phyloP scores from a whole-genome alignment of 495 filamentous ascomycete genomes.

The Hamigera avellanea region DNA sequence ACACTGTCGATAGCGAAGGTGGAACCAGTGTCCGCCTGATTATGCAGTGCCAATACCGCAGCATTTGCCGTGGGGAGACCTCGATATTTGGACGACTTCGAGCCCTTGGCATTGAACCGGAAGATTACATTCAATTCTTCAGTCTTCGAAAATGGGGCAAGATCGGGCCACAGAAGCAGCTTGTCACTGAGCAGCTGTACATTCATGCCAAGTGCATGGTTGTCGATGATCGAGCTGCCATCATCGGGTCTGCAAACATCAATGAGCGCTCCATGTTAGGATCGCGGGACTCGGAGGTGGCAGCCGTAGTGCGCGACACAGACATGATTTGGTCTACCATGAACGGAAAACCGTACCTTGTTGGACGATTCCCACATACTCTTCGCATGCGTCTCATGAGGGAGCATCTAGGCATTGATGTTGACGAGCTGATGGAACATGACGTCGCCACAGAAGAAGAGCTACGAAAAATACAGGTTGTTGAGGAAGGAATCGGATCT shows the following conservation, averaged over 20 bases:
- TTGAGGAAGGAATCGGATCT: constrained; percentile 18
- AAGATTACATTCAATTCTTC: constrained; percentile 95
- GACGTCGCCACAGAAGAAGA: constrained; percentile 44
- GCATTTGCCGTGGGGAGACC: constrained; percentile 86
- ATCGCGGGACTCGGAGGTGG: constrained; percentile 81
- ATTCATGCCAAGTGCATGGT: constrained; percentile 98
- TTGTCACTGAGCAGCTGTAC: constrained; percentile 95
- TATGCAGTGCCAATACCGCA: constrained; percentile 95
- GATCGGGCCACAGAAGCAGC: constrained; percentile 66
- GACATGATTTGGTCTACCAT: constrained; percentile 90
- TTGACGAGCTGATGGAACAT: constrained; percentile 80
- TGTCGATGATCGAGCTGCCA: constrained; percentile 83
- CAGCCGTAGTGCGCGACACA: constrained; percentile 83
- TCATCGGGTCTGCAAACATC: constrained; percentile 98
- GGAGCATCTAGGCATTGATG: constrained; percentile 91
- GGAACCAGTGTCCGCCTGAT: constrained; percentile 91
- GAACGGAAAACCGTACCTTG: constrained; percentile 76
- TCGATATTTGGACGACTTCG: constrained; percentile 85
- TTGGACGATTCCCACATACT: constrained; percentile 86
- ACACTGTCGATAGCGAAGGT: constrained; percentile 85
- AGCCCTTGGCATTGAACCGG: constrained; percentile 78
- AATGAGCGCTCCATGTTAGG: constrained; percentile 97
- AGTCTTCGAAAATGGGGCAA: constrained; percentile 87
- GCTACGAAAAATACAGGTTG: constrained; percentile 28
- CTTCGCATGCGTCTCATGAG: constrained; percentile 91